Base-by-base conservation (phyloP, 352 stramenopile species). In the Sclerospora graminicola region DNA sequence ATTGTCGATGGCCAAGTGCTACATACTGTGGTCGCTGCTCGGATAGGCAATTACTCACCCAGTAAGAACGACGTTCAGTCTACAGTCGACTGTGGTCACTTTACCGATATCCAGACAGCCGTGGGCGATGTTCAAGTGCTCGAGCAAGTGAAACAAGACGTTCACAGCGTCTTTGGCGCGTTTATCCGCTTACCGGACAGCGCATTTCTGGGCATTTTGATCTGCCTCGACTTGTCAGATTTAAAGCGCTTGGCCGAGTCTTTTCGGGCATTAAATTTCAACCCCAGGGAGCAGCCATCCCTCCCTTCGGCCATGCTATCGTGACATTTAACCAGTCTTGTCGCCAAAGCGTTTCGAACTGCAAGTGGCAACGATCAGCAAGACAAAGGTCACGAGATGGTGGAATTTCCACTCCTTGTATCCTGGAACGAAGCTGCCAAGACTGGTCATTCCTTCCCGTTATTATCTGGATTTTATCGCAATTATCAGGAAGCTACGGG, bases 321-420 rank as follows among this genome's bases (percentile, higher is more conserved):
- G 20, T 83, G 70, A 68, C 57, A 83, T 38, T 48, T 79, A 18
- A 68, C 68, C 15, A 81, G 54, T 42, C 59, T 37, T 20, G 58
- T 81, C 9, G 53, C 51, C 21, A 82, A 70, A 45, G 23, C 31
- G 6, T 78, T 76, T 21, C 63, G 63, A n/a, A n/a, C 40, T 15
- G 27, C 26, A 46, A 33, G 28, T 21, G 18, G 33, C 2, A n/a
- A 56, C 7, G 30, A 31, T 31, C 19, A 29, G 11, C 16, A 20
- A 37, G 20, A 2, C 10, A 27, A 50, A 41, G 9, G 21, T 35
- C 30, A 26, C 27, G 47, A 32, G 1, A 8, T 29, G 2, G 28
- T 45, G n/a, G 31, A 55, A 40, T 57, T 70, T 14, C 64, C 66
- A 21, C n/a, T 80, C 5, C 11, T 82, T 49, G 23, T 57, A 28